These are phyloP conservation scores for Arachis hypogaea DNA, from an alignment of 306 rosid genomes.

Conservation along the genomic window DNA sequence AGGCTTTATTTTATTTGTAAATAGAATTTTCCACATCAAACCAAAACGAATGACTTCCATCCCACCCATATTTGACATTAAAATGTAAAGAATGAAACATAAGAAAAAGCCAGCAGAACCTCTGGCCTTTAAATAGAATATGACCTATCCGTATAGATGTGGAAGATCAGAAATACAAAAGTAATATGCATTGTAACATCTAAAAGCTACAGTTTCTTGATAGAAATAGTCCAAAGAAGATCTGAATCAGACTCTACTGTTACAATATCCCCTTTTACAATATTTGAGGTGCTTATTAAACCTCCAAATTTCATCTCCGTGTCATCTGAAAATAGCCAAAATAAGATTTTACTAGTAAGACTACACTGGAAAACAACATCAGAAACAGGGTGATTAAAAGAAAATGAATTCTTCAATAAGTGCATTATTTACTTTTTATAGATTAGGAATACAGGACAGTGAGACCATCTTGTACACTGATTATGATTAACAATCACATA, in stretches of 20 bases:
- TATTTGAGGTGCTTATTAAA: conserved; percentile 80
- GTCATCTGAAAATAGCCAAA: conserved; percentile 58
- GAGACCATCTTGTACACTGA: conserved; percentile 4
- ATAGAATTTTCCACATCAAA: conserved; percentile 24
- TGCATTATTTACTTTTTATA: neutral
- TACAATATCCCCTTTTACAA: conserved; percentile 65
- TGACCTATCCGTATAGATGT: neutral
- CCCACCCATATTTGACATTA: conserved; percentile 29
- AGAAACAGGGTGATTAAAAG: neutral
- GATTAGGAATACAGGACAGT: neutral
- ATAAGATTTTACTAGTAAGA: conserved; percentile 30
- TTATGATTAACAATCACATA: neutral
- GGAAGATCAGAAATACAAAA: too few species aligned
- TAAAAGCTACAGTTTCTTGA: conserved; percentile 57
- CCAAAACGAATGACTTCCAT: conserved; percentile 28
- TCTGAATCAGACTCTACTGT: conserved; percentile 86
- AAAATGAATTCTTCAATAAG: neutral
- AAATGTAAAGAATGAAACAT: conserved; percentile 19
- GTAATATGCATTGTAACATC: conserved; percentile 10
- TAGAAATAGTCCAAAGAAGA: conserved; percentile 92
- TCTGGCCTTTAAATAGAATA: conserved; percentile 33
- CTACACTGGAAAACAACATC: conserved; percentile 19
- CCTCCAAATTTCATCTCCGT: conserved; percentile 85
- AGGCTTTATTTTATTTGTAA: conserved; percentile 1
- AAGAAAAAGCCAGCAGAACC: conserved; percentile 29